Conservation (phyloP, 2,329 filamentous ascomycete genomes). For the Trichoderma gracile region DNA sequence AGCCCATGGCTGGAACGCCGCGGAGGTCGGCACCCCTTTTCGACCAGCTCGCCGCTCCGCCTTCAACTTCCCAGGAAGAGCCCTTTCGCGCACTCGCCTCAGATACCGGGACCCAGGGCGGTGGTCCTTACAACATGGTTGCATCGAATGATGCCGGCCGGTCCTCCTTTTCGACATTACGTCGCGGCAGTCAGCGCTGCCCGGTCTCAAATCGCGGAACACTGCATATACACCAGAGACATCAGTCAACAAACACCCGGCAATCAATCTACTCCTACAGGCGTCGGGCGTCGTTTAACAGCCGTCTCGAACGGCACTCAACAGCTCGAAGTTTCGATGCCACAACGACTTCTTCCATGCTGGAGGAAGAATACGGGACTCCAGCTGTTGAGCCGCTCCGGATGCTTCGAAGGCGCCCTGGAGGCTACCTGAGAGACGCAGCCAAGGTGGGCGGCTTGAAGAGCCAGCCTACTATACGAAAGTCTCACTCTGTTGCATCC, state of each 20-base stretch:
- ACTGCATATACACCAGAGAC: conserved; percentile 45
- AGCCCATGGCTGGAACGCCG: conserved; percentile 45
- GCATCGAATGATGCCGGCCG: conserved; percentile 40
- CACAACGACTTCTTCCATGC: conserved; percentile 57
- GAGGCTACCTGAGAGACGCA: conserved; percentile 71
- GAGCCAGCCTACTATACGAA: conserved; percentile 44
- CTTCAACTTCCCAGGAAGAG: conserved; percentile 43
- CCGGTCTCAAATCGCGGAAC: conserved; percentile 36
- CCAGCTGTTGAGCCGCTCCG: conserved; percentile 56
- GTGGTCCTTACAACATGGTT: conserved; percentile 31
- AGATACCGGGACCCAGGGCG: conserved; percentile 46
- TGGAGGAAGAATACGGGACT: conserved; percentile 43
- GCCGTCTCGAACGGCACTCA: conserved; percentile 51
- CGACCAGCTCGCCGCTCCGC: conserved; percentile 47
- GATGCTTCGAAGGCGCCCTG: conserved; percentile 69
- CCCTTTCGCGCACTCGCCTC: conserved; percentile 51
- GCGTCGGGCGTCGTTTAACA: conserved; percentile 62
- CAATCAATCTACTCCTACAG: conserved; percentile 53
- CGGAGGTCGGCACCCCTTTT: conserved; percentile 58
- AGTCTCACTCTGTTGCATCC: conserved; percentile 60
- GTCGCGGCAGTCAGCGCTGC: conserved; percentile 33
- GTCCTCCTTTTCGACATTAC: conserved; percentile 36
- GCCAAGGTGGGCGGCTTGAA: conserved; percentile 55
- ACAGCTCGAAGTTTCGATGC: conserved; percentile 63
- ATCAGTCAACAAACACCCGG: conserved; percentile 51